A percentile compares a stretch with the other conserved stretches of the same genome.
Evolutionary conservation across 2,329 filamentous ascomycete species (phyloP).

Genomic region (Cladosporium sphaerospermum): DNA sequence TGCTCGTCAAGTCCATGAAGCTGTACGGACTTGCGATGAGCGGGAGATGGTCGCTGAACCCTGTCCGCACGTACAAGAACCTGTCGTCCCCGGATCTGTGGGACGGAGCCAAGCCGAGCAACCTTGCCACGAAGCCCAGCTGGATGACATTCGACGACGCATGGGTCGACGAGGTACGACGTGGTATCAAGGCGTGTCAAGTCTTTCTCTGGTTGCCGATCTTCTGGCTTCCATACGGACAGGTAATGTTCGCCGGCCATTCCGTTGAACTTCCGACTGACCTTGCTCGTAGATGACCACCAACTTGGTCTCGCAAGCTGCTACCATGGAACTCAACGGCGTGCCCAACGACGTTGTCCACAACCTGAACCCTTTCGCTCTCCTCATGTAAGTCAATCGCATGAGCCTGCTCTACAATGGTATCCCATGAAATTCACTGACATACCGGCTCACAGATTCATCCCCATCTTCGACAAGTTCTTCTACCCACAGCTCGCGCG

Average conservation of each 20-base stretch:
- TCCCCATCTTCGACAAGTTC: conserved; percentile 39
- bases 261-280: conserved; percentile 36
- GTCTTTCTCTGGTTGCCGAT: conserved; percentile 42
- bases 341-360: conserved; percentile 42
- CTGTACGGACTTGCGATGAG: conserved; percentile 57
- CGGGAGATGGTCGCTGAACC: conserved; percentile 52
- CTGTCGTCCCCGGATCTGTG: conserved; percentile 45
- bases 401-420: not conserved
- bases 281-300: conserved; percentile 44
- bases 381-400: conserved; percentile 35
- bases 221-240: conserved; percentile 54
- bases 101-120: conserved; percentile 24
- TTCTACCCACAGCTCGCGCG: conserved; percentile 38
- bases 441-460: conserved; percentile 23
- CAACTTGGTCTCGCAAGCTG: conserved; percentile 41
- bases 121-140: conserved; percentile 44
- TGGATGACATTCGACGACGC: conserved; percentile 77
- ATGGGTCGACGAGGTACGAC: conserved; percentile 67
- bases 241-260: conserved; percentile 43
- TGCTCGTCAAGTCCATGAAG: conserved; percentile 60
- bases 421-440: not conserved
- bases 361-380: conserved; percentile 34
- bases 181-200: conserved; percentile 56
- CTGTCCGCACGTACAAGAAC: conserved; percentile 52
- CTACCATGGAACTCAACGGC: conserved; percentile 37